Percentiles rank a stretch among this genome's conserved stretches.
Conservation (phyloP, 805 yeast species). For the Tetrapisispora namnaoensis region DNA sequence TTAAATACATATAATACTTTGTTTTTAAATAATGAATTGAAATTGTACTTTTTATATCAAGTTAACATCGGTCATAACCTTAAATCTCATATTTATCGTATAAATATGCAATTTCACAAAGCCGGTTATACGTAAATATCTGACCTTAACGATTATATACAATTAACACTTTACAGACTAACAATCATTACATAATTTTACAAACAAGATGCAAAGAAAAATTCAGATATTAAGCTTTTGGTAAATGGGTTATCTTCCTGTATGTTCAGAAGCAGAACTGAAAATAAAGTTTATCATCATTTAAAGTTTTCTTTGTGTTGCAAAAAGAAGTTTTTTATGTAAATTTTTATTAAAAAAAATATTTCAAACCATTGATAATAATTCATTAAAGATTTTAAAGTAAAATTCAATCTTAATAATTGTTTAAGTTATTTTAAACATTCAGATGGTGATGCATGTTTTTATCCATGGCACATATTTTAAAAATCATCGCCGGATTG, state of each 20-base stretch:
- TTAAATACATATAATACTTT: not conserved
- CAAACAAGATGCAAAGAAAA: constrained; percentile 7
- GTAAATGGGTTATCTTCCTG: constrained; percentile 68
- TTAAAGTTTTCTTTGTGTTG: constrained; percentile 2
- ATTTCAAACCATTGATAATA: constrained; percentile 1
- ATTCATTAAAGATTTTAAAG: not conserved
- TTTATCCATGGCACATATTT: constrained; percentile 68
- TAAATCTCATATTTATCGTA: too few species aligned
- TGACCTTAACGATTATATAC: too few species aligned
- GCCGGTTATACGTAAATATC: too few species aligned
- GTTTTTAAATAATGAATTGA: too few species aligned
- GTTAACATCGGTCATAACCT: too few species aligned
- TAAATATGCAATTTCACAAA: too few species aligned
- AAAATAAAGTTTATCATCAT: constrained; percentile 33
- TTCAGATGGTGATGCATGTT: constrained; percentile 99
- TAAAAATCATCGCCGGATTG: constrained; percentile 33
- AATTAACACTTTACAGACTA: too few species aligned
- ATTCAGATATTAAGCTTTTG: constrained; percentile 46
- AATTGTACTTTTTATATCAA: too few species aligned
- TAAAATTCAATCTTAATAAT: not conserved
- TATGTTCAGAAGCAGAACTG: constrained; percentile 97
- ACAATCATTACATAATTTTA: too few species aligned
- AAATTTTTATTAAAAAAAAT: too few species aligned
- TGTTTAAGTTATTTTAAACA: constrained; percentile 4
- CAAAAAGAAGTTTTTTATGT: constrained; percentile 43